Percentiles rank a stretch among this genome's conserved stretches.
Conservation (phyloP, 148 eudicot species). For the Rhododendron kiyosumense region DNA sequence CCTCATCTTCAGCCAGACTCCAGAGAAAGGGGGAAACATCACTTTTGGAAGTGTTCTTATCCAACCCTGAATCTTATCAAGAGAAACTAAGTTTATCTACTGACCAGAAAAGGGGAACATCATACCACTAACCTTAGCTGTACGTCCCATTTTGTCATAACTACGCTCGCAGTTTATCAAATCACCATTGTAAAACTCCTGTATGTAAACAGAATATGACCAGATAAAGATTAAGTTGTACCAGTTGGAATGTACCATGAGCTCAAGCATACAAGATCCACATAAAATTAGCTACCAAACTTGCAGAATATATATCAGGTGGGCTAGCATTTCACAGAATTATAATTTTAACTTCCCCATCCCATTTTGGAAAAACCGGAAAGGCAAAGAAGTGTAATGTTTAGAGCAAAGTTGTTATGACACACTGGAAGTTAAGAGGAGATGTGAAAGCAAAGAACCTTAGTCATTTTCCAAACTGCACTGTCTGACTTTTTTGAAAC, state of each 20-base stretch:
- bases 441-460: neutral
- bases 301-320: neutral
- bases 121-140: conserved; percentile 63
- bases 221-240: neutral
- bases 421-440: neutral
- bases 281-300: neutral
- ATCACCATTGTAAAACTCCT: conserved; percentile 80
- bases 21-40: neutral
- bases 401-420: neutral
- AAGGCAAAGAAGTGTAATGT: neutral
- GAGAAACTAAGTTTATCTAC: neutral
- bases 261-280: neutral
- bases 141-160: conserved; percentile 81
- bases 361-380: neutral
- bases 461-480: neutral
- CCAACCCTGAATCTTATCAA: neutral
- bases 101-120: neutral
- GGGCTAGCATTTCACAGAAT: neutral
- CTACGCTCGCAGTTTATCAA: conserved; percentile 63
- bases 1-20: neutral
- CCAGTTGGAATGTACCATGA: neutral
- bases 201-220: conserved; percentile 10
- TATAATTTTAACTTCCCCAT: neutral
- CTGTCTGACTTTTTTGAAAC: neutral
- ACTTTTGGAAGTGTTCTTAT: neutral